Base-by-base conservation (phyloP, 2,329 filamentous ascomycete species). In the Epichloe uncinata region DNA sequence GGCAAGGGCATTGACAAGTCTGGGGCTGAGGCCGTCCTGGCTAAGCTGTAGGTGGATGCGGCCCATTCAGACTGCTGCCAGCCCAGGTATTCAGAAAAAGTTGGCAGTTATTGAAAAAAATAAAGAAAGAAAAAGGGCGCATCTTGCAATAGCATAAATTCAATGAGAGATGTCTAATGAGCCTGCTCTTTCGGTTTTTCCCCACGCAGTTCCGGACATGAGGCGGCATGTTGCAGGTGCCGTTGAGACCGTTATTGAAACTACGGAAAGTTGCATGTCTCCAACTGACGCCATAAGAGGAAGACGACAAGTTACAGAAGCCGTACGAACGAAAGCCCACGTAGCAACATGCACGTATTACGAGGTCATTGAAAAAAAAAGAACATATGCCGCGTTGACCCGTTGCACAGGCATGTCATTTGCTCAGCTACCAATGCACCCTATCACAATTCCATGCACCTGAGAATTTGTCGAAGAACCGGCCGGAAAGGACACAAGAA, bases 11-110 rank as follows among this genome's bases (percentile, higher is more conserved):
- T 73, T 49, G 68, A 68, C 52, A 66, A 68, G 53, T 76, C 75
- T 20, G 72, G 75, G 47, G 77, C 74, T 50, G 73, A 78, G 53
- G 73, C 68, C 51, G 71, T 79, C 46, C 62, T 80, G 52, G 64
- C 73, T 50, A 75, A 75, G 65, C 66, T 79, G 56, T 80, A 69
- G 42, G 26, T 18, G 3, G 26, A 26, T 42, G 20, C 11, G 5
- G 20, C 4, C 8, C 26, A 4, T 30, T 11, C 26, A 30, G 26
- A 30, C 26, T 9, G 26, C 26, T 30, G 26, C 4, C 26, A 1
- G 26, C 26, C 26, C 8, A 9, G 26, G 26, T 30, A 9, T 9
- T 8, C 9, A n/a, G n/a, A n/a, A n/a, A n/a, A 30, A 30, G 26
- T 9, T 9, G 26, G 26, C 26, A 9, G 8, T 30, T 9, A 3